Evolutionary conservation across 148 eudicot species (phyloP).

Genomic region (Spergularia bocconei): DNA sequence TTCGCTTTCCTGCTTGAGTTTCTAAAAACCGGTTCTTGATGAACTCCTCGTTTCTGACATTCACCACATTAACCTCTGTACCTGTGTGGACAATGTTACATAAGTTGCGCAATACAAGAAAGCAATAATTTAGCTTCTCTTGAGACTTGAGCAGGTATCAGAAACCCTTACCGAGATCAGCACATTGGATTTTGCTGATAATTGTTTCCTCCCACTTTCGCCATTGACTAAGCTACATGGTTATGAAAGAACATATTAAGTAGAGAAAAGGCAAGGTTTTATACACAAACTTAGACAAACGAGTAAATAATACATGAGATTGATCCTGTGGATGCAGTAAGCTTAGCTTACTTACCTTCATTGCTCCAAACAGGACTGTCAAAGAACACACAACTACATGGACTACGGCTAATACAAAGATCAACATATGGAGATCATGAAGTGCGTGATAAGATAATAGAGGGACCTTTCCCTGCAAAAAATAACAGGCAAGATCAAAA

Average conservation of each 20-base stretch:
- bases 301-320: neutral
- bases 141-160: neutral
- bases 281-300: neutral
- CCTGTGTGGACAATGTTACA: neutral
- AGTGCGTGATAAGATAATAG: slow-evolving; percentile 29
- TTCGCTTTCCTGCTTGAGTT: slow-evolving; percentile 31
- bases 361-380: slow-evolving; percentile 31
- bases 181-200: slow-evolving; percentile 1
- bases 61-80: slow-evolving; percentile 12
- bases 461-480: slow-evolving; percentile 34
- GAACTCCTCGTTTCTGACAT: slow-evolving; percentile 25
- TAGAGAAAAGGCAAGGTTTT: neutral
- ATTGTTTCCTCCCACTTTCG: slow-evolving; percentile 29
- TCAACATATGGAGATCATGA: slow-evolving; percentile 33
- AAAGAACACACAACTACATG: slow-evolving; percentile 30
- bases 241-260: neutral
- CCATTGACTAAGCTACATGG: slow-evolving; percentile 30
- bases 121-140: too few species aligned
- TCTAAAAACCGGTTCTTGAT: slow-evolving; percentile 29
- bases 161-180: slow-evolving; percentile 20
- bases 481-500: neutral
- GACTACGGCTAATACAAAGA: slow-evolving; percentile 30
- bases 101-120: neutral
- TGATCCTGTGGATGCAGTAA: neutral
- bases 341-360: slow-evolving; percentile 21